Evolutionary conservation across 306 rosid genomes (phyloP), one percentile per base, ranked within the genome.

Genomic region (Cucurbita maxima): DNA sequence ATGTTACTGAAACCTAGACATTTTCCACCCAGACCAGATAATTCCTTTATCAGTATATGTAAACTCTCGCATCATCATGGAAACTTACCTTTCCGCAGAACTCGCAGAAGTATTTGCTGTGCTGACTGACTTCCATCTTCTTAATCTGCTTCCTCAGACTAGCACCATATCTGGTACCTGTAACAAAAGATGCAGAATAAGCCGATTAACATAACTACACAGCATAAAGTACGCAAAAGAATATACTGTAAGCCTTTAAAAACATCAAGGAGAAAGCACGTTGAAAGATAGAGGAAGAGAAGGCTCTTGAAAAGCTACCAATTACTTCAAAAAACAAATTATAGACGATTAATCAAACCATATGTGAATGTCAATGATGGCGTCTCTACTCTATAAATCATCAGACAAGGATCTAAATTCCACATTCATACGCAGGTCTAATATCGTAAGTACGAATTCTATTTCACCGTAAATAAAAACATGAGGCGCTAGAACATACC

Each of bases 81-180:
- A 6, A 1, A 52, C 60, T 6, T 81, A 90, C 96, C 96, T 90
- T 90, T 57, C 97, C 97, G 4, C 97, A 88, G 44, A 90, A 90
- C 77, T 88, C 95, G 2, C 95, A 88, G 72, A 88, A 90, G 76
- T 73, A 88, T 78, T 87, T 88, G 80, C 89, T 88, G 80, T 90
- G 95, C 76, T 90, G 97, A 73, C 90, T 86, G 60, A 90, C 90
- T 64, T 90, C 96, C 96, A 90, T 90, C 87, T 86, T 90, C 85
- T 90, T 90, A 74, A 90, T 90, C 75, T 90, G 96, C 83, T 88
- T 90, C 87, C 94, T 88, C 41, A 90, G 13, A 90, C 96, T 90
- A 68, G 96, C 96, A 81, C 96, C 96, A 86, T 90, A 90, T 44
- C 94, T 83, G 79, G 94, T 88, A 66, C 94, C 96, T 90, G 79